Evolutionary conservation across 257 asterid genomes (phyloP), one percentile per base, ranked within the genome.

Genomic region (Solanum rostratum): DNA sequence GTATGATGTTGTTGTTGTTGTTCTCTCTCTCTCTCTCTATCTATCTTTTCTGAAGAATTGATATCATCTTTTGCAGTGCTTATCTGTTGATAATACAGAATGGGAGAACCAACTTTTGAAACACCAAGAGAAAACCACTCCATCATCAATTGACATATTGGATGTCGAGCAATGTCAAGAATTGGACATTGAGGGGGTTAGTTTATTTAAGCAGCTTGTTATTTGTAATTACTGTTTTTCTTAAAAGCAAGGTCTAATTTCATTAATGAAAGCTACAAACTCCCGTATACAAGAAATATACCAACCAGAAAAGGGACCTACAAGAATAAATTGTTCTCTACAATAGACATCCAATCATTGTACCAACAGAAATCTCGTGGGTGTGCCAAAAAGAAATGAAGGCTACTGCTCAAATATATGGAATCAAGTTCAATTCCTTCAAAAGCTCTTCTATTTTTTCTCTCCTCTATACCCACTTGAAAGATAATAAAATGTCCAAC

Each of bases 151-250:
- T 49, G 90, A 91, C 20, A 27, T 93, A 46, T 78, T 93, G 83
- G 85, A 89, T 85, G 91, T 87, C 84, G 30, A 29, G 13, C 84
- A 69, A 57, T 84, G 88, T 49, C 83, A 83, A 39, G 87, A 90
- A 81, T 84, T 95, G 88, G 93, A 85, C 18, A 71, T 92, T 73
- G 84, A 86, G 82, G 97, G 93, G 98, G 97, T 95, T 86, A 85
- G 92, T 90, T 79, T 65, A 30, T 71, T n/a, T 49, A 27, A 16
- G 30, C 83, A 62, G 45, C 60, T 81, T 86, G 7, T 39, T 80
- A 8, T 63, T 79, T 81, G 54, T 80, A 83, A 30, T 46, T 70
- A 33, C 76, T 68, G 10, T 65, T 19, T 81, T 37, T 37, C 65
- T 62, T 46, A 18, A 37, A 30, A 41, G 66, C 18, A 37, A 46